phyloP scores from a whole-genome alignment of 2,329 filamentous ascomycete genomes.

The Fusarium pseudocircinatum region DNA sequence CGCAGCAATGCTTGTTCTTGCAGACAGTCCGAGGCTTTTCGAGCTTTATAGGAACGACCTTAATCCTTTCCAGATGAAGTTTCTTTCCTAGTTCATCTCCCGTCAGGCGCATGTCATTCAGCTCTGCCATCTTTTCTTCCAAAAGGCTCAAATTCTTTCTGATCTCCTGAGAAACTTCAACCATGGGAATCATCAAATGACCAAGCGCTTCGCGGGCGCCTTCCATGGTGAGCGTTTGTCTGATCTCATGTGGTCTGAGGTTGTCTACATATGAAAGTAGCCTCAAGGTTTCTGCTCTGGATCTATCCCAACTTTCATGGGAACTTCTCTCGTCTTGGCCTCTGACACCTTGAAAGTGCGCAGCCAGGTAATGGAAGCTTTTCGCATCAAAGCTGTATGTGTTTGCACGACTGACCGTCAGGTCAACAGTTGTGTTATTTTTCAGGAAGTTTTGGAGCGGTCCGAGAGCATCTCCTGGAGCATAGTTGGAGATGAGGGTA shows the following conservation, averaged over 20 bases:
- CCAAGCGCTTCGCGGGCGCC: constrained; percentile 7
- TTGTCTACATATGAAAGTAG: constrained; percentile 8
- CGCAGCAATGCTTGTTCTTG: constrained; percentile 8
- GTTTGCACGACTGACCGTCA: neutral
- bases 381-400: constrained; percentile 32
- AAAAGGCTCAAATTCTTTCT: constrained; percentile 2
- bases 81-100: neutral
- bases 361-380: constrained; percentile 27
- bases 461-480: neutral
- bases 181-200: constrained; percentile 28
- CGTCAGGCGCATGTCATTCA: neutral
- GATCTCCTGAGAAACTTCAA: constrained; percentile 16
- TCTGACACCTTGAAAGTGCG: neutral
- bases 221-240: constrained; percentile 32
- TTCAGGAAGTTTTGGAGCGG: constrained; percentile 3
- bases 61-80: constrained; percentile 6
- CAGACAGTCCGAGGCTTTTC: constrained; percentile 23
- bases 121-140: neutral
- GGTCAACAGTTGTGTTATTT: neutral
- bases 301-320: constrained; percentile 31
- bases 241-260: constrained; percentile 25
- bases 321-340: neutral
- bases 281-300: constrained; percentile 11
- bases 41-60: neutral
- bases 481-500: constrained; percentile 14